Evolutionary conservation across 148 eudicot species (phyloP).

Genomic region (Persicaria tinctoria): DNA sequence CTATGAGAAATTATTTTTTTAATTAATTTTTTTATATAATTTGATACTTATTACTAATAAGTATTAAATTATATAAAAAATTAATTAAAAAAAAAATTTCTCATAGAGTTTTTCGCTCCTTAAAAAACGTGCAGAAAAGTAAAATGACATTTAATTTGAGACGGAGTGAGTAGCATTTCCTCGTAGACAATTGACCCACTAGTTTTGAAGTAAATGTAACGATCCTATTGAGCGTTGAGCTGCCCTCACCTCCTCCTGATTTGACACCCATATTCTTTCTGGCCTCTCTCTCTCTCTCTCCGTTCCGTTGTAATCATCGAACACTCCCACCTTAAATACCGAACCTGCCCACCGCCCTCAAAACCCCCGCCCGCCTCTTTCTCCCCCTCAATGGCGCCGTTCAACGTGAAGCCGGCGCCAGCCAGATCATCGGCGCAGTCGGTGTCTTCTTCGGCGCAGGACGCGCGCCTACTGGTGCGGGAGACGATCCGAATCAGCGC

Average conservation of each 20-base stretch:
- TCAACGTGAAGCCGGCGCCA: slow-evolving; percentile 51
- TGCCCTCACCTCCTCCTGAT: slow-evolving; percentile 12
- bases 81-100: no score
- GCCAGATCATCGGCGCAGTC: slow-evolving; percentile 29
- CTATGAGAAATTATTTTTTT: no score
- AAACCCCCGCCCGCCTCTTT: slow-evolving; percentile 7
- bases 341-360: not conserved
- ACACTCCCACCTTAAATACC: not conserved
- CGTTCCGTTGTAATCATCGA: not conserved
- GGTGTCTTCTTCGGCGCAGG: slow-evolving; percentile 41
- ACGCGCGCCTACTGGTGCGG: slow-evolving; percentile 56
- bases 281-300: slow-evolving; percentile 5
- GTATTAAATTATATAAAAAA: no score
- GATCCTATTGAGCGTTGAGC: slow-evolving; percentile 4
- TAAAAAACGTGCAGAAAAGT: no score
- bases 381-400: slow-evolving; percentile 26
- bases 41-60: no score
- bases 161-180: no score
- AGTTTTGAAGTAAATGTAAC: not conserved
- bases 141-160: no score
- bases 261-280: not conserved
- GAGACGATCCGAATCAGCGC: slow-evolving; percentile 92
- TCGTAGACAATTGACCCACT: no score
- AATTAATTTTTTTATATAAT: no score
- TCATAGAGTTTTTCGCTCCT: no score